These are phyloP conservation scores for Sporobolomyces phaffii DNA, from an alignment of 768 basidiomycete genomes.

Conservation along the genomic window DNA sequence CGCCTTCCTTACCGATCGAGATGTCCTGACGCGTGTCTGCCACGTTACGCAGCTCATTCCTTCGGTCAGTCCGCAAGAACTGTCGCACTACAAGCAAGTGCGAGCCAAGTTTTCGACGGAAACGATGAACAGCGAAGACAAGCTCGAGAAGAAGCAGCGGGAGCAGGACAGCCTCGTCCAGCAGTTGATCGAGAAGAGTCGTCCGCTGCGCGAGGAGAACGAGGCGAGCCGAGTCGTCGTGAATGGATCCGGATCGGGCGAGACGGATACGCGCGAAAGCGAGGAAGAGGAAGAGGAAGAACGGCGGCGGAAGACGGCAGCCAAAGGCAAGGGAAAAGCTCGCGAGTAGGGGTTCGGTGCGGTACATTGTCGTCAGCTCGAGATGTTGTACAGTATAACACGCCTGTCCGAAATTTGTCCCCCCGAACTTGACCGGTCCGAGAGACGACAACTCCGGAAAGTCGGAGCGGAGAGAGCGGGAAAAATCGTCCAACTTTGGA, in stretches of 20 bases:
- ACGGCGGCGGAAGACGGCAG: neutral
- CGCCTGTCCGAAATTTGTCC: too few species aligned
- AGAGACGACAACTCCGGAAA: neutral
- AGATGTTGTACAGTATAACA: too few species aligned
- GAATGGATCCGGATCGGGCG: neutral
- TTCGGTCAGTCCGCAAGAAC: constrained; percentile 75
- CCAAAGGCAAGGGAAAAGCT: constrained; percentile 12
- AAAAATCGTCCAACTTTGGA: too few species aligned
- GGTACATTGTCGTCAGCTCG: too few species aligned
- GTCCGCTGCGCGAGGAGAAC: neutral
- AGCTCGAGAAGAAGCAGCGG: constrained; percentile 19
- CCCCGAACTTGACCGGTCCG: too few species aligned
- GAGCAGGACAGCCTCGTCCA: neutral
- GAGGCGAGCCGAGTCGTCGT: neutral
- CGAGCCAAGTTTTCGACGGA: constrained; percentile 61
- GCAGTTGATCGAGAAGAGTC: constrained; percentile 1
- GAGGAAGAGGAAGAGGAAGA: constrained; percentile 1
- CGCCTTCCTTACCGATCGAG: too few species aligned
- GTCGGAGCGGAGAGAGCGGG: neutral
- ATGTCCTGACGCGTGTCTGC: too few species aligned
- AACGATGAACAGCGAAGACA: constrained; percentile 34
- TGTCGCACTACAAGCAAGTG: constrained; percentile 72
- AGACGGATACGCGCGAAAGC: neutral
- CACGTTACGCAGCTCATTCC: constrained; percentile 54
- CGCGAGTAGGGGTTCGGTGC: neutral